Conservation (phyloP, 768 basidiomycete species). For the Boletus coccyginus region DNA sequence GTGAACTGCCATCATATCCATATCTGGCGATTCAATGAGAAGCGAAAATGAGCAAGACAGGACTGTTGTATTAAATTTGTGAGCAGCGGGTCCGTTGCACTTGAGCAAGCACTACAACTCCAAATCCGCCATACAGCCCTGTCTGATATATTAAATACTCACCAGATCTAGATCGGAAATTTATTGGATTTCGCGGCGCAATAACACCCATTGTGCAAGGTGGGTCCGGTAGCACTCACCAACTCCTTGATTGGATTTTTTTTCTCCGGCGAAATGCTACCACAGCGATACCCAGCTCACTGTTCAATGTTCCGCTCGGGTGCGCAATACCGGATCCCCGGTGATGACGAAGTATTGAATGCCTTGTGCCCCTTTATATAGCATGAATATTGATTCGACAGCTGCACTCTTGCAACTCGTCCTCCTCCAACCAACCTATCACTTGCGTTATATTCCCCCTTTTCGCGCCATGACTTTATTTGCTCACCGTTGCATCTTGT, state of each 20-base stretch:
- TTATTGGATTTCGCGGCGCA: no score
- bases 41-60: background rate
- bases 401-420: background rate
- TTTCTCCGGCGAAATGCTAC: no score
- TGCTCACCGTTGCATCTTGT: background rate
- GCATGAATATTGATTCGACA: background rate
- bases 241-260: no score
- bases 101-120: background rate
- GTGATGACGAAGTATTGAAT: no score
- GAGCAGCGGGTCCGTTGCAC: no score
- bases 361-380: background rate
- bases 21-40: background rate
- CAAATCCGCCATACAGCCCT: background rate
- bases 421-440: background rate
- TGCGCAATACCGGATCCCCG: no score
- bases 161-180: background rate
- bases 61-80: background rate
- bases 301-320: no score
- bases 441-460: no score
- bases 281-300: no score
- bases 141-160: background rate
- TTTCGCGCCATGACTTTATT: slow-evolving; percentile 1
- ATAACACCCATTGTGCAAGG: background rate
- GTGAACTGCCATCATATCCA: background rate
- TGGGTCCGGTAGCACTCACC: no score